Evolutionary conservation across 1,284 basidiomycete species (phyloP), one percentile per base, ranked within the genome.

Genomic region (Cryptococcus sp.): DNA sequence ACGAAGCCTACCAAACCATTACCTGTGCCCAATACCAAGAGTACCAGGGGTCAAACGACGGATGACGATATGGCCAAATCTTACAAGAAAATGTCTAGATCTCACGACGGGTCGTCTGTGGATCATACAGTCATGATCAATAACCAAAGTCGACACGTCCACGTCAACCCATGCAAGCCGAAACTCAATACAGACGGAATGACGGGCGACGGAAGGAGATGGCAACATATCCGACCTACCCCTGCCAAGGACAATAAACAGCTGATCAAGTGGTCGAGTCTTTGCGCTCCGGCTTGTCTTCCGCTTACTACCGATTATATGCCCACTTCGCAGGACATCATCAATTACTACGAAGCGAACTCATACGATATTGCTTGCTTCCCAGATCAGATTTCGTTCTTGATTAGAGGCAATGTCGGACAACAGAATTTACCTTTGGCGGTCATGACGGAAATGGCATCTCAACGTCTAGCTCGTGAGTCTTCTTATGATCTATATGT

Each of bases 241-340:
- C 82, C 85, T 3, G 72, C 81, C n/a, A 54, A 53, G 25, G 53
- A 54, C 14, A 57, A 56, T 65, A 88, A 89, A 66, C 86, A 93
- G 62, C 84, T 90, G 28, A 84, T 94, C 74, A 97, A 98, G 69
- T 98, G 94, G 94, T 84, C 84, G 56, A 86, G 85, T 14, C 83
- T 92, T 71, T 81, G 86, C 44, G 86, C 86, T 0, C 89, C 91
- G 0, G 82, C 83, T 4, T 97, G 90, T 69, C 79, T 98, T 7
- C 94, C 94, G 1, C 80, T 98, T 44, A 94, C 93, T 0, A 88
- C 90, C n/a, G 89, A 93, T 63, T 84, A 88, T 65, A 85, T 92
- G 63, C 91, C 92, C 0, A 81, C 83, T 0, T 80, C 79, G 14
- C 79, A 83, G 11, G 88, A 92, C 62, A 80, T 93, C 1, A 84